A percentile compares a stretch with the other conserved stretches of the same genome.
Conservation (phyloP, 2,329 filamentous ascomycete genomes). For the Alternaria consortialis region DNA sequence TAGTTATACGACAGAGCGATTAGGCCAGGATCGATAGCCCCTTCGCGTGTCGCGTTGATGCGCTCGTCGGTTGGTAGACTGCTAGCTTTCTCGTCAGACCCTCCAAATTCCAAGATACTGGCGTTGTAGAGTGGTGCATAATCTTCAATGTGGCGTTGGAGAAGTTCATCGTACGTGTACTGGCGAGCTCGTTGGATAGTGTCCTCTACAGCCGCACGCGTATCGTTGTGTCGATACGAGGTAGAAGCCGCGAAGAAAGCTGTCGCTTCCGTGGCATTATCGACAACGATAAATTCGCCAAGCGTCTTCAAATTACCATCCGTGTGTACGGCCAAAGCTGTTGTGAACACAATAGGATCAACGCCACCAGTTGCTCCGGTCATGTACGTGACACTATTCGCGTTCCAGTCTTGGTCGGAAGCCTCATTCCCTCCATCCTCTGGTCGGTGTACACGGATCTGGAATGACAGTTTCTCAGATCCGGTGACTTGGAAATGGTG, state of each 20-base stretch:
- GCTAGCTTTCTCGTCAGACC: slow-evolving; percentile 4
- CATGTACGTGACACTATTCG: slow-evolving; percentile 8
- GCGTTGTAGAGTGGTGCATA: slow-evolving; percentile 28
- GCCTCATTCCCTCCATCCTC: slow-evolving; percentile 12
- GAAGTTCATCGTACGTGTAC: slow-evolving; percentile 32
- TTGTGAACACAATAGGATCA: slow-evolving; percentile 9
- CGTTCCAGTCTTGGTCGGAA: slow-evolving; percentile 11
- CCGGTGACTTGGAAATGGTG: slow-evolving; percentile 7
- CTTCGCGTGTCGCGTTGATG: slow-evolving; percentile 7
- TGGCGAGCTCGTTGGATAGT: slow-evolving; percentile 30
- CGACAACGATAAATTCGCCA: slow-evolving; percentile 9
- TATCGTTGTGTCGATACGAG: slow-evolving; percentile 48
- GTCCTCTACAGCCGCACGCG: slow-evolving; percentile 34
- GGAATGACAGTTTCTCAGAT: slow-evolving; percentile 6
- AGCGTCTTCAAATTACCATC: slow-evolving; percentile 12
- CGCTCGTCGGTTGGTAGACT: slow-evolving; percentile 8
- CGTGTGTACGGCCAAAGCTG: slow-evolving; percentile 7
- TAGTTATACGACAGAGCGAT: slow-evolving; percentile 52
- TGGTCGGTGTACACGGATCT: slow-evolving; percentile 13
- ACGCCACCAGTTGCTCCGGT: slow-evolving; percentile 9
- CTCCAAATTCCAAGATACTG: slow-evolving; percentile 6
- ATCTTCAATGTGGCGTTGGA: slow-evolving; percentile 45
- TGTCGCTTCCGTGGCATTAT: slow-evolving; percentile 48
- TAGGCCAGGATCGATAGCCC: slow-evolving; percentile 22
- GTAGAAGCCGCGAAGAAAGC: slow-evolving; percentile 54